Percentiles rank a stretch among this genome's conserved stretches.
phyloP scores from a whole-genome alignment of 2,329 filamentous ascomycete genomes.

The Epicoccum nigrum region DNA sequence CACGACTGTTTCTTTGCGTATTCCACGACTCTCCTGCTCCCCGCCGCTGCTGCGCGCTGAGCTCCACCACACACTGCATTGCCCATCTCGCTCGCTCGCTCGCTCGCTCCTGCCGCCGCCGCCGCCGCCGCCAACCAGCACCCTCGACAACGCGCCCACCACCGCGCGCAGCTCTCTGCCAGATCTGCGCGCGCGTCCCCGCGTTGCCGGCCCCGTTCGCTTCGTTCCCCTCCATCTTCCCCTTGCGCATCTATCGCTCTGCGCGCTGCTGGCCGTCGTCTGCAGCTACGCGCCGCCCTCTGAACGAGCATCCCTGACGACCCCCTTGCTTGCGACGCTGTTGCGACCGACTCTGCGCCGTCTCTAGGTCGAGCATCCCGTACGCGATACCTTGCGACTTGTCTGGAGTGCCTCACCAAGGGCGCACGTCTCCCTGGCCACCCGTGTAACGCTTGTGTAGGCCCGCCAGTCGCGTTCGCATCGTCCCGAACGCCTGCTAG shows the following conservation, averaged over 20 bases:
- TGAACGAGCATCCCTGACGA: constrained; percentile 22
- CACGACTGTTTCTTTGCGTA: constrained; percentile 35
- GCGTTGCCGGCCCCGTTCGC: constrained; percentile 11
- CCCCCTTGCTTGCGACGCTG: constrained; percentile 28
- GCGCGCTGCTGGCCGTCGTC: constrained; percentile 13
- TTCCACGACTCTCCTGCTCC: constrained; percentile 13
- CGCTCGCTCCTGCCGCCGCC: constrained; percentile 28
- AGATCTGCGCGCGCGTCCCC: constrained; percentile 13
- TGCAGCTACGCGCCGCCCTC: constrained; percentile 31
- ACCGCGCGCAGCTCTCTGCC: constrained; percentile 8
- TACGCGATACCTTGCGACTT: constrained; percentile 31
- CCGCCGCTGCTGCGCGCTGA: constrained; percentile 9
- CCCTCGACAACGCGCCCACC: constrained; percentile 5
- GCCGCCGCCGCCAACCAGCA: constrained; percentile 25
- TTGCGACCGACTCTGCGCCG: constrained; percentile 22
- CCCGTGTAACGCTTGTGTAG: constrained; percentile 42
- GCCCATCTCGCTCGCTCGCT: too few species aligned
- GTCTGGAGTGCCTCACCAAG: constrained; percentile 22
- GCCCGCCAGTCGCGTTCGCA: constrained; percentile 45
- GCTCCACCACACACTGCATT: too few species aligned
- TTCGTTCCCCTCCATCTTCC: constrained; percentile 12
- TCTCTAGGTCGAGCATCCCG: constrained; percentile 17
- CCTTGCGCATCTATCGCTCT: constrained; percentile 17
- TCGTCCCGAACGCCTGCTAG: constrained; percentile 39
- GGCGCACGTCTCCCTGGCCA: constrained; percentile 32